A percentile compares a stretch with the other conserved stretches of the same genome.
Evolutionary conservation across 2,329 filamentous ascomycete species (phyloP).

Genomic region (Zymoseptoria crescenta): DNA sequence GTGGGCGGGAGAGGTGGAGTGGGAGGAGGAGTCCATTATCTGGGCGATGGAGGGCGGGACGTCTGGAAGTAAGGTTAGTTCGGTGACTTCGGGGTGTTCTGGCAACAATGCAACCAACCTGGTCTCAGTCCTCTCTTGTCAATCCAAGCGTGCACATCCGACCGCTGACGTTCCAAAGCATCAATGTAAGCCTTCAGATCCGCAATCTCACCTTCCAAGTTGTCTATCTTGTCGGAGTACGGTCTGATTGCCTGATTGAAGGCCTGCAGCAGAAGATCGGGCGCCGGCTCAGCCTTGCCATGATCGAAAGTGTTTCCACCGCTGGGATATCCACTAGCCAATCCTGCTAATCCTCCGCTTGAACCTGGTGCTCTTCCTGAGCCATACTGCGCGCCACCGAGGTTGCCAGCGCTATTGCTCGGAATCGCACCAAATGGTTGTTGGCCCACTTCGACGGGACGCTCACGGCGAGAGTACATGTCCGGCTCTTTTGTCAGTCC

Average conservation of each 20-base stretch:
- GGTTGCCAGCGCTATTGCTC: constrained; percentile 12
- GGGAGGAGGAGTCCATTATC: constrained; percentile 44
- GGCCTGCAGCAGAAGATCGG: constrained; percentile 44
- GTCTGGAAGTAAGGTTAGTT: constrained; percentile 29
- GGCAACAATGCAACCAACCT: constrained; percentile 31
- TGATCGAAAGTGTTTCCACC: background rate
- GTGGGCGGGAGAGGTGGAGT: constrained; percentile 32
- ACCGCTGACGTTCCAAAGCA: constrained; percentile 44
- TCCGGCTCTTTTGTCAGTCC: constrained; percentile 14
- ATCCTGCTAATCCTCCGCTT: background rate
- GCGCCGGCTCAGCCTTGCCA: constrained; percentile 35
- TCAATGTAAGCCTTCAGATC: constrained; percentile 45
- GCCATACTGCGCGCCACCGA: constrained; percentile 4
- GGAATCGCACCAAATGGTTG: constrained; percentile 16
- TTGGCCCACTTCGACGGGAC: constrained; percentile 32
- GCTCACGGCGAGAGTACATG: constrained; percentile 40
- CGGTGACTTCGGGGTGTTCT: background rate
- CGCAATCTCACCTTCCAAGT: constrained; percentile 43
- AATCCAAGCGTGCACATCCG: constrained; percentile 48
- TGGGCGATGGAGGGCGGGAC: constrained; percentile 46
- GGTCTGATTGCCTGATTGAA: constrained; percentile 48
- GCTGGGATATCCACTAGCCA: background rate
- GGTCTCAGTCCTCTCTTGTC: constrained; percentile 48
- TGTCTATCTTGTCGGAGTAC: constrained; percentile 47
- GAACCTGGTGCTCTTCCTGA: background rate